Conservation (phyloP, 2,329 filamentous ascomycete genomes). For the Knufia petricola region DNA sequence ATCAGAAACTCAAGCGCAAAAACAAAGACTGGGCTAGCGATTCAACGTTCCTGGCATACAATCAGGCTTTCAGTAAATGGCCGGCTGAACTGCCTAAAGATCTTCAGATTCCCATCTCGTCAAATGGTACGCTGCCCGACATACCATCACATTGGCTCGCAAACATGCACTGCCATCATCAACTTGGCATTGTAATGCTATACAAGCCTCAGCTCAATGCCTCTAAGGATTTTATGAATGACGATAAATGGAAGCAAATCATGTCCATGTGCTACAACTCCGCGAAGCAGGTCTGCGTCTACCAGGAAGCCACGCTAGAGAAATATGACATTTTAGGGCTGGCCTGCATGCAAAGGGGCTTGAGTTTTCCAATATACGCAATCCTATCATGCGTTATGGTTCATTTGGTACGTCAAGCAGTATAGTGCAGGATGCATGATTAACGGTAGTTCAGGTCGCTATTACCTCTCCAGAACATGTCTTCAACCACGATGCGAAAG, state of each 20-base stretch:
- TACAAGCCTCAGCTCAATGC: constrained; percentile 77
- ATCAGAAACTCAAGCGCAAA: constrained; percentile 62
- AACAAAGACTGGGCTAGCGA: constrained; percentile 80
- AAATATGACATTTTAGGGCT: constrained; percentile 70
- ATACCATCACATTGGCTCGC: constrained; percentile 78
- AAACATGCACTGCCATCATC: constrained; percentile 82
- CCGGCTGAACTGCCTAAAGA: constrained; percentile 67
- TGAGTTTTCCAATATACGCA: constrained; percentile 91
- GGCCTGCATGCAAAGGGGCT: constrained; percentile 84
- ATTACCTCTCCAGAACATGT: constrained; percentile 88
- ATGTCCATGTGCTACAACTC: constrained; percentile 79
- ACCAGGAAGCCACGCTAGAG: constrained; percentile 74
- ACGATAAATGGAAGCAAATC: constrained; percentile 75
- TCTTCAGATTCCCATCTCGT: constrained; percentile 65
- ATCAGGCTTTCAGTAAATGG: constrained; percentile 68
- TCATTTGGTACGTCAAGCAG: constrained; percentile 63
- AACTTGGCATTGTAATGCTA: constrained; percentile 75
- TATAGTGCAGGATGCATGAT: constrained; percentile 17
- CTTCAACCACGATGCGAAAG: constrained; percentile 70
- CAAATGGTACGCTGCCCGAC: constrained; percentile 72
- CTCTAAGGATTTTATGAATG: constrained; percentile 59
- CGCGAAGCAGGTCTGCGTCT: constrained; percentile 71
- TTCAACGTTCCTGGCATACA: constrained; percentile 70
- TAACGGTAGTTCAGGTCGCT: constrained; percentile 54
- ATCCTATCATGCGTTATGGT: constrained; percentile 86